Conservation (phyloP, 2,329 filamentous ascomycete species). For the Verticillium alfalfae region DNA sequence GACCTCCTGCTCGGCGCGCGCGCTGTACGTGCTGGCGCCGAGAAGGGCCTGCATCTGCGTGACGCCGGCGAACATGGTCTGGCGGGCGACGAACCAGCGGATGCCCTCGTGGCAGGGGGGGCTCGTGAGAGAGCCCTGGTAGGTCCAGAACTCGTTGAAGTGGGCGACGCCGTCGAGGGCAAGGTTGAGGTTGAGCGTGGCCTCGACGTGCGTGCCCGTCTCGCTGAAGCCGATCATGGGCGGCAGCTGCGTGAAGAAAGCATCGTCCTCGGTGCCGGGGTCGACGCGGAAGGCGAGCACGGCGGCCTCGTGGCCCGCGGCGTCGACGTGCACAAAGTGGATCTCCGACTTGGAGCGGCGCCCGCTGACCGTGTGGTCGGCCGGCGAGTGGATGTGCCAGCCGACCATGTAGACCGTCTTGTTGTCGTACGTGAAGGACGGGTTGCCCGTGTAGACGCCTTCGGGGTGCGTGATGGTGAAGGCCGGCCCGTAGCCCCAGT, state of each 20-base stretch:
- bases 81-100: slow-evolving; percentile 27
- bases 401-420: slow-evolving; percentile 39
- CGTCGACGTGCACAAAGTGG: slow-evolving; percentile 41
- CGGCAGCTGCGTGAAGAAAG: slow-evolving; percentile 36
- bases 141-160: slow-evolving; percentile 42
- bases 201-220: slow-evolving; percentile 10
- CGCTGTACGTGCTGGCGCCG: slow-evolving; percentile 35
- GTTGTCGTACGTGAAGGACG: slow-evolving; percentile 37
- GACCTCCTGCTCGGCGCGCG: slow-evolving; percentile 36
- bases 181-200: slow-evolving; percentile 20
- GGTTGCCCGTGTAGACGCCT: slow-evolving; percentile 27
- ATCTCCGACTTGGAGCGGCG: slow-evolving; percentile 38
- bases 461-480: slow-evolving; percentile 30
- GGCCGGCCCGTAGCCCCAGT: slow-evolving; percentile 42
- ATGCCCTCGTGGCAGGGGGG: slow-evolving; percentile 41
- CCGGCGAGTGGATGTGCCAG: slow-evolving; percentile 46
- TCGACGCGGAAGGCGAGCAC: slow-evolving; percentile 42
- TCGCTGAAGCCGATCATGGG: slow-evolving; percentile 30
- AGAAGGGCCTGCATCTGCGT: slow-evolving; percentile 41
- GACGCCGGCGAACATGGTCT: slow-evolving; percentile 29
- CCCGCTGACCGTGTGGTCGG: slow-evolving; percentile 40
- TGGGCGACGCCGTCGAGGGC: slow-evolving; percentile 28
- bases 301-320: slow-evolving; percentile 30
- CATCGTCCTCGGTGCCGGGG: slow-evolving; percentile 26
- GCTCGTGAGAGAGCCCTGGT: slow-evolving; percentile 38